A percentile compares a stretch with the other conserved stretches of the same genome.
These are phyloP conservation scores for Uromyces viciae-fabae DNA, from an alignment of 1,284 basidiomycete species.

Conservation along the genomic window DNA sequence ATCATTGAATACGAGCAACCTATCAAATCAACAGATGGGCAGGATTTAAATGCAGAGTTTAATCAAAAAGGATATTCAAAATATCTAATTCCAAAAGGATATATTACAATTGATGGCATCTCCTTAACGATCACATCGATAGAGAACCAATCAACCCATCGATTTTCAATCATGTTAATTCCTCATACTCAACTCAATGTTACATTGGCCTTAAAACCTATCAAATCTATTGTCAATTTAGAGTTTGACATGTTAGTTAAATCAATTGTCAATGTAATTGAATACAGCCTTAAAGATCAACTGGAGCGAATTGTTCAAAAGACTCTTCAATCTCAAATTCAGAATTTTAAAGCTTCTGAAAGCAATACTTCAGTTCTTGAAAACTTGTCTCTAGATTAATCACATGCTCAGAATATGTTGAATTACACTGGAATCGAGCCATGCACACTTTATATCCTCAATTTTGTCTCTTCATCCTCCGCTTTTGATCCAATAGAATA, in stretches of 20 bases:
- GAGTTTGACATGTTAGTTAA: conserved; percentile 92
- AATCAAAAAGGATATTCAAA: conserved; percentile 61
- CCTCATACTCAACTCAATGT: conserved; percentile 87
- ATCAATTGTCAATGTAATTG: conserved; percentile 37
- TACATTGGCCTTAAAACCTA: conserved; percentile 69
- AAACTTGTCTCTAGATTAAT: too few relatives aligned
- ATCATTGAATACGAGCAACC: conserved; percentile 68
- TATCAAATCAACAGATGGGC: conserved; percentile 61
- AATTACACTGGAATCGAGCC: too few relatives aligned
- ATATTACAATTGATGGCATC: conserved; percentile 88
- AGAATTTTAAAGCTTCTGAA: too few relatives aligned
- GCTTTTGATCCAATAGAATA: too few relatives aligned
- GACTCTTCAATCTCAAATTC: conserved; percentile 1
- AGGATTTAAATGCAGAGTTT: conserved; percentile 66
- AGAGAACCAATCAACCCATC: conserved; percentile 59
- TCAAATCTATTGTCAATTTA: conserved; percentile 82
- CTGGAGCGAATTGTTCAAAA: not conserved
- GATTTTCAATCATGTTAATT: conserved; percentile 91
- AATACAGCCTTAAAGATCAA: not conserved
- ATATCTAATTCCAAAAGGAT: conserved; percentile 93
- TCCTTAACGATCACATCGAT: conserved; percentile 79
- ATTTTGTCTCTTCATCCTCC: too few relatives aligned
- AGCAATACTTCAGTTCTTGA: too few relatives aligned
- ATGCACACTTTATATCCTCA: too few relatives aligned
- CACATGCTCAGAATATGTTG: too few relatives aligned